These are phyloP conservation scores for Calonectria hawksworthii DNA, from an alignment of 2,329 filamentous ascomycete species.

Conservation along the genomic window DNA sequence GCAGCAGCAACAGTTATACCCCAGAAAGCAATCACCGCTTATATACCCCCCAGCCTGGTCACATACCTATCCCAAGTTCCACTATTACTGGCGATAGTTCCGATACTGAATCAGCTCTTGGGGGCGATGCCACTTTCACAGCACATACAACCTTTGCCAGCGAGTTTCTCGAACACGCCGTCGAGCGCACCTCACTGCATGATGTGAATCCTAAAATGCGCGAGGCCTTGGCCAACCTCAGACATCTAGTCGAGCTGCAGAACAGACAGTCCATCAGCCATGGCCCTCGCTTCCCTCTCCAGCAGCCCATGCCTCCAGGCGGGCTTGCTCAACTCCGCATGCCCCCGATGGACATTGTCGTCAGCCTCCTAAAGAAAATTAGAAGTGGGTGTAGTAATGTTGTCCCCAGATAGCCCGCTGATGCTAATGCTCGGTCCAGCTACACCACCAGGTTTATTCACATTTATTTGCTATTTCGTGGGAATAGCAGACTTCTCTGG, in stretches of 20 bases:
- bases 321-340: constrained; percentile 66
- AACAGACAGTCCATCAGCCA: constrained; percentile 56
- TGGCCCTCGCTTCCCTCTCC: constrained; percentile 61
- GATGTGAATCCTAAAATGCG: constrained; percentile 65
- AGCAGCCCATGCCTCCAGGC: constrained; percentile 60
- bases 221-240: constrained; percentile 64
- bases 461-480: constrained; percentile 64
- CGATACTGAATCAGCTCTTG: constrained; percentile 58
- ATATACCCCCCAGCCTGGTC: constrained; percentile 40
- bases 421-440: constrained; percentile 47
- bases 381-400: constrained; percentile 52
- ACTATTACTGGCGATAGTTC: constrained; percentile 54
- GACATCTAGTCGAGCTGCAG: constrained; percentile 67
- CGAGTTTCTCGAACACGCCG: constrained; percentile 68
- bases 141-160: constrained; percentile 68
- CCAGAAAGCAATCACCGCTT: constrained; percentile 40
- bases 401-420: neutral
- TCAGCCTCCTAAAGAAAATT: constrained; percentile 62
- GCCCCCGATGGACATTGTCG: constrained; percentile 66
- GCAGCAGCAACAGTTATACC: constrained; percentile 34
- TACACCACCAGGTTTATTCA: constrained; percentile 63
- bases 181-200: constrained; percentile 61
- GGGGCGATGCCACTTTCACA: constrained; percentile 63
- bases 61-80: constrained; percentile 44
- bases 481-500: constrained; percentile 64